Evolutionary conservation across 345 rosid species (phyloP), one percentile per base, ranked within the genome.

Genomic region (Syzygium oleosum): DNA sequence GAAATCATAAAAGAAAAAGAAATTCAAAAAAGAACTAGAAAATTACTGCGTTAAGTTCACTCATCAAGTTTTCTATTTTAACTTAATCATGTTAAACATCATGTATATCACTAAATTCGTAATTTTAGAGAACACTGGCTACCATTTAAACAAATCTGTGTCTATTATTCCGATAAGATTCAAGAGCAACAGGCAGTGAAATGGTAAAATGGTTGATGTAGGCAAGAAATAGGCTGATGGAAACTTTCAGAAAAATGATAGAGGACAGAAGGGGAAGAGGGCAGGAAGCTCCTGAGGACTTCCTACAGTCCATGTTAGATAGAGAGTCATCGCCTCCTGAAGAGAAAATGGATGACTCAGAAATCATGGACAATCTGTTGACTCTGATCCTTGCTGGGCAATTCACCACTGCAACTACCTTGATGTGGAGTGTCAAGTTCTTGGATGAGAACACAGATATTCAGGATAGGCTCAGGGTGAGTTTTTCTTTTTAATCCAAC

Each of bases 401-500:
- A 86, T 90, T 91, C 86, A 93, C 95, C 85, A 93, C 95, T 38
- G 92, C 96, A 34, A 93, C 94, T 65, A 92, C 94, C 15, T 91
- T 92, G 91, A 93, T 92, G 96, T 94, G 95, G 96, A 89, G 93
- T 84, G 92, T 91, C 88, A 94, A 93, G 90, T 91, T 90, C 89
- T 87, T 92, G 54, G 87, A 91, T 85, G 92, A 91, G 21, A 94
- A 92, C 85, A 85, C 46, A 88, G 90, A 92, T 78, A 93, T 88
- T 25, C 95, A 90, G 86, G 88, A 93, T 80, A 90, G 77, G 85
- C 94, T 93, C 52, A 86, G 94, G 89, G 95, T 93, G 53, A 91
- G 93, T 34, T 22, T 41, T 51, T 21, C 51, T 11, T 43, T 38
- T 27, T 53, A 58, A 58, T 58, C 65, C 29, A 58, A 58, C 11